These are phyloP conservation scores for Blastocladiella emersonii DNA, from an alignment of 371 early-diverging fungal genomes.

Conservation along the genomic window DNA sequence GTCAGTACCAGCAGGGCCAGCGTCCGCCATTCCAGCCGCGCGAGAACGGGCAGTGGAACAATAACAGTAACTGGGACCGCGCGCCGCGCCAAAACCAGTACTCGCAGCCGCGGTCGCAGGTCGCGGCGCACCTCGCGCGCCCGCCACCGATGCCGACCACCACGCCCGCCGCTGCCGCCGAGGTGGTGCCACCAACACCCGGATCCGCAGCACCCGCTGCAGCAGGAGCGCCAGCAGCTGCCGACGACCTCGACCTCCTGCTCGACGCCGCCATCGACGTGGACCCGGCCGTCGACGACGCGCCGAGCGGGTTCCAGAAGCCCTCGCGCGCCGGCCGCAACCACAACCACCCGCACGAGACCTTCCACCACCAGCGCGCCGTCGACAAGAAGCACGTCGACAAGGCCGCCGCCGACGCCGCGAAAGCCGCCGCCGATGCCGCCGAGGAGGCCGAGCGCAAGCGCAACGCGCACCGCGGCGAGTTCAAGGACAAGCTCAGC, in stretches of 20 bases:
- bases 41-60: too few species aligned
- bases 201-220: background rate
- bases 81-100: too few species aligned
- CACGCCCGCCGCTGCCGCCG: too few species aligned
- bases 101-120: too few species aligned
- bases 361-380: background rate
- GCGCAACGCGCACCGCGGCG: background rate
- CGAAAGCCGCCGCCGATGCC: background rate
- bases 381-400: too few species aligned
- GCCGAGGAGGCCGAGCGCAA: background rate
- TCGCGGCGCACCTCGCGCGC: too few species aligned
- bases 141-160: too few species aligned
- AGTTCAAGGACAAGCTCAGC: background rate
- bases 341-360: background rate
- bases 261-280: background rate
- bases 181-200: too few species aligned
- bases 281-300: background rate
- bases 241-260: background rate
- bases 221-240: background rate
- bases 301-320: background rate
- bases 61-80: too few species aligned
- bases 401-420: too few species aligned
- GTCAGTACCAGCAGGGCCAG: too few species aligned
- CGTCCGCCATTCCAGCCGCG: too few species aligned
- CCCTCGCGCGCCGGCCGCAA: background rate